Evolutionary conservation across 768 basidiomycete genomes (phyloP).

Genomic region (Amanita subjunquillea): DNA sequence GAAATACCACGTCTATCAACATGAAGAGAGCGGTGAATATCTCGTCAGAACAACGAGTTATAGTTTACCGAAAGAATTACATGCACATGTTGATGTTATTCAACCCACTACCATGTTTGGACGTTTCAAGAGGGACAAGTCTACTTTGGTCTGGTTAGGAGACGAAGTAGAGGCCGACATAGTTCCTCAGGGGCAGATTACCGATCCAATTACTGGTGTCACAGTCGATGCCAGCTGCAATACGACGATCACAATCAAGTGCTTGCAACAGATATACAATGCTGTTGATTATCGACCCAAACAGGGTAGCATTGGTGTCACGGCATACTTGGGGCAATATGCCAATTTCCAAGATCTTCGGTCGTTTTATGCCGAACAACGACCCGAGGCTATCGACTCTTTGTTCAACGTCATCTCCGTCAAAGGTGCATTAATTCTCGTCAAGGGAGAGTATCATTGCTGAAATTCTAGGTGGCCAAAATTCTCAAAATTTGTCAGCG

Average conservation of each 20-base stretch:
- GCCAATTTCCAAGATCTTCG: conserved; percentile 45
- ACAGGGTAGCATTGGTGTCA: conserved; percentile 42
- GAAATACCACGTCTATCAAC: conserved; percentile 57
- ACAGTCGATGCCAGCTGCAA: conserved; percentile 40
- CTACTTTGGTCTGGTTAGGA: conserved; percentile 20
- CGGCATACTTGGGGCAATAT: conserved; percentile 42
- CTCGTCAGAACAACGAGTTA: conserved; percentile 61
- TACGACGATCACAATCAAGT: conserved; percentile 36
- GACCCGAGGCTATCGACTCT: conserved; percentile 36
- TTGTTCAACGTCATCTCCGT: conserved; percentile 45
- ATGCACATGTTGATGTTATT: conserved; percentile 53
- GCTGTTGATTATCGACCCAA: conserved; percentile 33
- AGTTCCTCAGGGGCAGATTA: conserved; percentile 9
- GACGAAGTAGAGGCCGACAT: conserved; percentile 10
- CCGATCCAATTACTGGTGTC: conserved; percentile 19
- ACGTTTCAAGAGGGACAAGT: conserved; percentile 19
- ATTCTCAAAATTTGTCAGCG: conserved; percentile 40
- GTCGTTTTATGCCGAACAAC: conserved; percentile 37
- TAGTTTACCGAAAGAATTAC: conserved; percentile 49
- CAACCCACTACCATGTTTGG: conserved; percentile 68
- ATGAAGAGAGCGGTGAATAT: conserved; percentile 38
- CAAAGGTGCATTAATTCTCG: conserved; percentile 30
- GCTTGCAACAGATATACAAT: conserved; percentile 48
- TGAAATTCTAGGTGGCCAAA: conserved; percentile 38
- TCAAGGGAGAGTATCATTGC: not conserved